These are phyloP conservation scores for Scedosporium minutisporum DNA, from an alignment of 2,329 filamentous ascomycete species.

Conservation along the genomic window DNA sequence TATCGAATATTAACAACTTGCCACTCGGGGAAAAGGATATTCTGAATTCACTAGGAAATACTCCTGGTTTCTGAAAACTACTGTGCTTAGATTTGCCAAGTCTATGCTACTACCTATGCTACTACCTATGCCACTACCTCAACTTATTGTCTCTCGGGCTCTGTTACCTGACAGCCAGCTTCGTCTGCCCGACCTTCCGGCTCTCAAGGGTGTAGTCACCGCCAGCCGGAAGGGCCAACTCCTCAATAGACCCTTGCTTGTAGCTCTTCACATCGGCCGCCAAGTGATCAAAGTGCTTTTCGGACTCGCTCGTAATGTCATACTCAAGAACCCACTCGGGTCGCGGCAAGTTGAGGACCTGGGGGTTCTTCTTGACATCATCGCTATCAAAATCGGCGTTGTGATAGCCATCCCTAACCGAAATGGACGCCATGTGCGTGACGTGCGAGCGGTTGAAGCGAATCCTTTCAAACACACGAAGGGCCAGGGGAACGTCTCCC, in stretches of 20 bases:
- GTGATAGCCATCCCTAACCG: not conserved
- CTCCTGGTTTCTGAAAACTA: no score
- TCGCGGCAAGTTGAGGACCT: not conserved
- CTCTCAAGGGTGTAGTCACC: not conserved
- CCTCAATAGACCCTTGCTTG: not conserved
- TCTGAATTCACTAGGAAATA: no score
- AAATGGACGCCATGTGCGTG: not conserved
- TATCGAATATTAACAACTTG: no score
- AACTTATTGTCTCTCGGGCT: no score
- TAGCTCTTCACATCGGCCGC: not conserved
- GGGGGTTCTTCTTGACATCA: not conserved
- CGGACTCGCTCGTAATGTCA: not conserved
- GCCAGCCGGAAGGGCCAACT: not conserved
- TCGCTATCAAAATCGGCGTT: not conserved
- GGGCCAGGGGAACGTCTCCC: not conserved
- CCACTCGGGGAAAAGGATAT: no score
- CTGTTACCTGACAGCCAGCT: not conserved
- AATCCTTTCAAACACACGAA: not conserved
- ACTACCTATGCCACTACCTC: no score
- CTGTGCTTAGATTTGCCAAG: no score
- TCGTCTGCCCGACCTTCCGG: not conserved
- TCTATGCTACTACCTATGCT: no score
- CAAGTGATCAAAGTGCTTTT: not conserved
- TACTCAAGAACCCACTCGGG: not conserved
- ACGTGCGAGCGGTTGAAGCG: not conserved